Percentiles rank a stretch among this genome's conserved stretches.
phyloP scores from a whole-genome alignment of 768 basidiomycete genomes.

The Hypsizygus marmoreus region DNA sequence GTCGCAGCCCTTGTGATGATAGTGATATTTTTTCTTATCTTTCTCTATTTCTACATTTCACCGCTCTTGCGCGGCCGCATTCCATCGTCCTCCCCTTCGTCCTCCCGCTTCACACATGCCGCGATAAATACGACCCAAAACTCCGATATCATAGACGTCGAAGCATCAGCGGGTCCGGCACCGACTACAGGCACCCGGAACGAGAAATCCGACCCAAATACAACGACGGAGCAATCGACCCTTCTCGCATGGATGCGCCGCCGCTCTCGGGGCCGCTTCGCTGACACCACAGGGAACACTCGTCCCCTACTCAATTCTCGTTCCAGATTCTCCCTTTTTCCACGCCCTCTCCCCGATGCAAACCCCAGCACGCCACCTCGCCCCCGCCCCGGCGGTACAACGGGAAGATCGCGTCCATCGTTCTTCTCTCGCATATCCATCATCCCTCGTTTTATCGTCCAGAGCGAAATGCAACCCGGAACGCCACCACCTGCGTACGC shows the following conservation, averaged over 20 bases:
- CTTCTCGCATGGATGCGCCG: conserved; percentile 29
- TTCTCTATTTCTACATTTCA: conserved; percentile 26
- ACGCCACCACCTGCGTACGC: conserved; percentile 10
- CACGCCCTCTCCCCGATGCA: not conserved
- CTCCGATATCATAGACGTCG: conserved; percentile 1
- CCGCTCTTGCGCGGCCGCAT: conserved; percentile 23
- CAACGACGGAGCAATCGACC: conserved; percentile 14
- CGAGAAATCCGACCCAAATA: no score
- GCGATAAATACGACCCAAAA: not conserved
- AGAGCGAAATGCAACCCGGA: no score
- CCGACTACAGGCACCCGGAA: conserved; percentile 6
- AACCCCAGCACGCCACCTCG: not conserved
- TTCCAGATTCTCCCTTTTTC: not conserved
- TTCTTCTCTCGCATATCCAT: conserved; percentile 19
- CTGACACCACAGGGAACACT: conserved; percentile 13
- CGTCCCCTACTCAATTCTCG: not conserved
- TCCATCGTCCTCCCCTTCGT: no score
- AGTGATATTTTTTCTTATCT: conserved; percentile 21
- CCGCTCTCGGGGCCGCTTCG: conserved; percentile 29
- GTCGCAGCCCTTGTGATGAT: conserved; percentile 24
- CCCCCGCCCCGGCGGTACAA: not conserved
- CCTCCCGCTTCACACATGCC: no score
- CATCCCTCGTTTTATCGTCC: conserved; percentile 12
- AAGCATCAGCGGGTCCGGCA: not conserved
- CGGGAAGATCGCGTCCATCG: conserved; percentile 3